phyloP scores from a whole-genome alignment of 139 green algal species.

The Raphidocelis subcapitata region DNA sequence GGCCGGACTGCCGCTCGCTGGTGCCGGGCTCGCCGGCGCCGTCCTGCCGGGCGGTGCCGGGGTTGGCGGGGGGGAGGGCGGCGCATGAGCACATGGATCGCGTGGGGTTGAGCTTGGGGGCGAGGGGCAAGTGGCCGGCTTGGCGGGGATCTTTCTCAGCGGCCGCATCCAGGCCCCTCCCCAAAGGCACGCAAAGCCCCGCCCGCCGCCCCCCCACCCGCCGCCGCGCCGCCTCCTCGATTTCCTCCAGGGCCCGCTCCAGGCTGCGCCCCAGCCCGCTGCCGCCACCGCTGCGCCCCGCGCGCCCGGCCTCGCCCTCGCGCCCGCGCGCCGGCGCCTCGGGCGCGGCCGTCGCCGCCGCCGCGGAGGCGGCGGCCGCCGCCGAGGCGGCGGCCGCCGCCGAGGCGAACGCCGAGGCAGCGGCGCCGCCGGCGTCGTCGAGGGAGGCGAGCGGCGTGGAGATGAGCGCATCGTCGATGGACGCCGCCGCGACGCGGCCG shows the following conservation, averaged over 20 bases:
- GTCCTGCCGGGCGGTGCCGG: constrained; percentile 1
- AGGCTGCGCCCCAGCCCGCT: no score
- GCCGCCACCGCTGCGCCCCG: no score
- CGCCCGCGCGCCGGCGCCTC: no score
- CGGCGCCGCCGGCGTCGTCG: not conserved
- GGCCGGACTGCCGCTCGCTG: not conserved
- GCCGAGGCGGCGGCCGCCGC: not conserved
- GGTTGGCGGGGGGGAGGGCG: not conserved
- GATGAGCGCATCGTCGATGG: not conserved
- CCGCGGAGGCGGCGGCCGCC: not conserved
- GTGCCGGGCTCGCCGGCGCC: not conserved
- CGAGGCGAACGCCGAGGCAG: not conserved
- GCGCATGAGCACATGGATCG: not conserved
- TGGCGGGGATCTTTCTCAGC: no score
- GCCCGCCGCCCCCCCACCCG: no score
- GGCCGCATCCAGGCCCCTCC: no score
- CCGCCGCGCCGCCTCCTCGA: no score
- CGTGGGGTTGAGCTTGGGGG: not conserved
- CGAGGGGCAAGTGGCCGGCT: not conserved
- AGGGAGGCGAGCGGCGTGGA: not conserved
- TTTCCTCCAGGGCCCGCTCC: no score
- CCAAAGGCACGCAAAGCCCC: no score
- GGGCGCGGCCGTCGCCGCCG: not conserved
- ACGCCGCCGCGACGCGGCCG: no score
- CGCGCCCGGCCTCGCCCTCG: no score